Evolutionary conservation across 2,329 filamentous ascomycete genomes (phyloP).

Genomic region (Trichoderma arundinaceum): DNA sequence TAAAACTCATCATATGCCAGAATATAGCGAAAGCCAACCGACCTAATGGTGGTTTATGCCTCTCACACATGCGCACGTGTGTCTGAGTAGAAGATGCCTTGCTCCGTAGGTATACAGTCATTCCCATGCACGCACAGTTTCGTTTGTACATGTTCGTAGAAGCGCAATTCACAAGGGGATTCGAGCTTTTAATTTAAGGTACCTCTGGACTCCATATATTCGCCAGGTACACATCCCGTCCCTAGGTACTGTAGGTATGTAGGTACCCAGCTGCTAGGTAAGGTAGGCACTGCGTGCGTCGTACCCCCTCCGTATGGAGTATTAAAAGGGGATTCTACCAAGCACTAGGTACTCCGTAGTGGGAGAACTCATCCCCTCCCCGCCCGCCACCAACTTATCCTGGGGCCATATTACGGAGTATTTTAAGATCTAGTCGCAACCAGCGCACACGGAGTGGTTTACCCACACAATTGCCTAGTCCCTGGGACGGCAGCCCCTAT

Average conservation of each 20-base stretch:
- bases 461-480: conserved; percentile 6
- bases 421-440: neutral
- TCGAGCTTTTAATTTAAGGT: conserved; percentile 23
- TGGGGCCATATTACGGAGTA: neutral
- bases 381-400: conserved; percentile 6
- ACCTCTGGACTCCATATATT: conserved; percentile 3
- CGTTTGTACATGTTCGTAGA: neutral
- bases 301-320: no score
- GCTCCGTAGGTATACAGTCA: no score
- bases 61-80: neutral
- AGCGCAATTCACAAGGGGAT: conserved; percentile 3
- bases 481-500: conserved; percentile 13
- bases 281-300: no score
- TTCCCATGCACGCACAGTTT: no score
- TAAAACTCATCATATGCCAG: conserved; percentile 8
- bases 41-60: conserved; percentile 15
- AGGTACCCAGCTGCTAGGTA: no score
- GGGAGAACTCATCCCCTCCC: neutral
- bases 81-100: neutral
- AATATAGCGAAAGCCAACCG: neutral
- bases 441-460: conserved; percentile 1
- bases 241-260: neutral
- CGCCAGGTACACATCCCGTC: conserved; percentile 6
- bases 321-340: no score
- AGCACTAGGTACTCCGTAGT: no score